These are phyloP conservation scores for Paramecium biaurelia DNA, from an alignment of 73 alveolate species.

Conservation along the genomic window DNA sequence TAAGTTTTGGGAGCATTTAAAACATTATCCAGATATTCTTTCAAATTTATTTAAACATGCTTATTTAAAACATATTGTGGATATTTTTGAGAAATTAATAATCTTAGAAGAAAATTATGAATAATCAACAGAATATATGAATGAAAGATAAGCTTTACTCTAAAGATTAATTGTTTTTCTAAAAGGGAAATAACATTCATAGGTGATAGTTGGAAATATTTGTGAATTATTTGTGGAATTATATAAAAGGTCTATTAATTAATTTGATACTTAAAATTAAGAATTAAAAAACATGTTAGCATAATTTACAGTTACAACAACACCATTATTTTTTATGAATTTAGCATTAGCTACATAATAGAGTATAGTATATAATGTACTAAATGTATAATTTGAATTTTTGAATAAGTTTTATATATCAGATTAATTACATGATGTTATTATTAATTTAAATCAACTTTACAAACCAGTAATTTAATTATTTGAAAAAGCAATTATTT, in stretches of 20 bases:
- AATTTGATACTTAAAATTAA: background rate
- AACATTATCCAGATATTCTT: background rate
- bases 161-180: background rate
- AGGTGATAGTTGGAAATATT: background rate
- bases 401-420: background rate
- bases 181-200: background rate
- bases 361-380: background rate
- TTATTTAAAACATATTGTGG: background rate
- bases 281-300: background rate
- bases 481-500: background rate
- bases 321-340: background rate
- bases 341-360: background rate
- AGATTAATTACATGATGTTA: background rate
- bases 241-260: background rate
- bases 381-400: background rate
- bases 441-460: background rate
- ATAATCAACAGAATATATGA: background rate
- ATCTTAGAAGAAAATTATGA: background rate
- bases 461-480: background rate
- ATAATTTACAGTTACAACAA: background rate
- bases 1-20: conserved; percentile 28
- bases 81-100: conserved; percentile 2
- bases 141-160: background rate
- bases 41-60: conserved; percentile 7
- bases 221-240: conserved; percentile 8